phyloP scores from a whole-genome alignment of 768 basidiomycete species.

The Gelatoporia subvermispora region DNA sequence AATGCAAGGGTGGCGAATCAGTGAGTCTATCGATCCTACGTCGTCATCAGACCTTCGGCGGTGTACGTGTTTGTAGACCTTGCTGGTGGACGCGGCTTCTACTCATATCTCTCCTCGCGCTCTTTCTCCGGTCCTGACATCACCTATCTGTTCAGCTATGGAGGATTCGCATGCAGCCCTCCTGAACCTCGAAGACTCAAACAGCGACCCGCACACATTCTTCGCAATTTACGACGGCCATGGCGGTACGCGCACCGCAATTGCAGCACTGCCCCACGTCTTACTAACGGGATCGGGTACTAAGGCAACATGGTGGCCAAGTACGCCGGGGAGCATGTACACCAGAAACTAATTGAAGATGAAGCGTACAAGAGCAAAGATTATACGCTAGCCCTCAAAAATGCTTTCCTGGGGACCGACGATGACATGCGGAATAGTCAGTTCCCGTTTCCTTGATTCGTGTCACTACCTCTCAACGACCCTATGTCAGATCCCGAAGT shows the following conservation, averaged over 20 bases:
- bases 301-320: conserved; percentile 79
- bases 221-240: conserved; percentile 99
- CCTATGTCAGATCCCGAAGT: conserved; percentile 67
- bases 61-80: background rate
- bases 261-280: conserved; percentile 1
- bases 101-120: background rate
- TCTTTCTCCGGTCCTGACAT: conserved; percentile 14
- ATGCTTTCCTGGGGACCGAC: conserved; percentile 89
- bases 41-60: conserved; percentile 3
- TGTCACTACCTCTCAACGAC: too few species aligned
- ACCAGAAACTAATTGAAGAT: conserved; percentile 69
- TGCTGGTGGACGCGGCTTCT: background rate
- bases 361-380: conserved; percentile 65
- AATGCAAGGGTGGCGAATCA: conserved; percentile 99
- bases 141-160: conserved; percentile 62
- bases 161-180: conserved; percentile 89
- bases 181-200: conserved; percentile 57
- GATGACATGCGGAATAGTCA: conserved; percentile 85
- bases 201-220: conserved; percentile 59
- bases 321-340: conserved; percentile 82
- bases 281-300: background rate
- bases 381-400: conserved; percentile 77
- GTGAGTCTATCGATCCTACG: conserved; percentile 49
- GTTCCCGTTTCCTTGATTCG: conserved; percentile 15
- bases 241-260: conserved; percentile 62